Percentiles rank a stretch among this genome's conserved stretches.
Conservation (phyloP, 2,329 filamentous ascomycete genomes). For the Alternaria metachromatica region DNA sequence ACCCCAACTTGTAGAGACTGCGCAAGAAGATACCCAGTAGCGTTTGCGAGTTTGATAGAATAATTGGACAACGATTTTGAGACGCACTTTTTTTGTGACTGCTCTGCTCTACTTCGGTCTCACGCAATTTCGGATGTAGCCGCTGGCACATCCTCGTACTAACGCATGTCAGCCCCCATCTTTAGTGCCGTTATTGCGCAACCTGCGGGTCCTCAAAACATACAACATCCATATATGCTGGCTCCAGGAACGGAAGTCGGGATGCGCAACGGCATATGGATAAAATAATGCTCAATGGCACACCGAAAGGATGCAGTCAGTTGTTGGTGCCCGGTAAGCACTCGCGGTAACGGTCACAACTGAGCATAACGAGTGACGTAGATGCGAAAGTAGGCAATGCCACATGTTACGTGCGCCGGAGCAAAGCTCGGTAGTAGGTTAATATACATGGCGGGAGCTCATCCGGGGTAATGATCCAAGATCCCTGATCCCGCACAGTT, state of each 20-base stretch:
- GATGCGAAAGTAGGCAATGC: not conserved
- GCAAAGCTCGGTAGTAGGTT: slow-evolving; percentile 3
- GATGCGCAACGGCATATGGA: not conserved
- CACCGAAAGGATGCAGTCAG: not conserved
- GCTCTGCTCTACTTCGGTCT: not conserved
- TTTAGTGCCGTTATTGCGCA: not conserved
- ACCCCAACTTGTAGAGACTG: not conserved
- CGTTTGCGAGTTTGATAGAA: not conserved
- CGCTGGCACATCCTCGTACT: not conserved
- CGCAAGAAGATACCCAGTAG: not conserved
- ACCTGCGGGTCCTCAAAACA: not conserved
- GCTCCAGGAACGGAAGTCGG: not conserved
- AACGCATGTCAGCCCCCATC: not conserved
- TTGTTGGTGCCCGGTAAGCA: not conserved
- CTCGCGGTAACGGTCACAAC: not conserved
- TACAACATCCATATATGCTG: not conserved
- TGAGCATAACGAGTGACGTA: not conserved
- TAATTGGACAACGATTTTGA: not conserved
- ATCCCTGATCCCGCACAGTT: not conserved
- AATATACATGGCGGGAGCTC: slow-evolving; percentile 3
- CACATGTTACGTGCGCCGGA: not conserved
- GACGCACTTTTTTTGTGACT: not conserved
- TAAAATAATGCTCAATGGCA: not conserved
- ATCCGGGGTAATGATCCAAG: not conserved
- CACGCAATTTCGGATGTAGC: not conserved